phyloP scores from a whole-genome alignment of 192 early-diverging fungal genomes.

The Coemansia javaensis region DNA sequence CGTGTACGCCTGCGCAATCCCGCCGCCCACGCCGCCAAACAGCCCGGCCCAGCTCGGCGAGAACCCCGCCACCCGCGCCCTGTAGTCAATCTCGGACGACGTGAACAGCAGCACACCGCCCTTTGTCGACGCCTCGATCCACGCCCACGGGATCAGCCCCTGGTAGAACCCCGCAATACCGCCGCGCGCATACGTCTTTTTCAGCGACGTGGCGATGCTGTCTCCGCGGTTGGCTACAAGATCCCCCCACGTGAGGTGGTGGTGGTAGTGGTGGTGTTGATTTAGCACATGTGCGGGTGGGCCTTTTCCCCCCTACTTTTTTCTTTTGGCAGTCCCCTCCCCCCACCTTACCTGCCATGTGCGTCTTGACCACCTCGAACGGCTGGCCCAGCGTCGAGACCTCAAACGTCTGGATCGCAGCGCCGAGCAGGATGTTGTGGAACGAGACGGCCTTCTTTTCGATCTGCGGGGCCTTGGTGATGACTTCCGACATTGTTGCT shows the following conservation, averaged over 20 bases:
- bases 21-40: constrained; percentile 90
- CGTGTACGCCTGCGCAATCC: constrained; percentile 92
- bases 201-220: constrained; percentile 63
- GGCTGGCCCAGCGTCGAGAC: constrained; percentile 90
- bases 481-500: constrained; percentile 24
- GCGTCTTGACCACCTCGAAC: constrained; percentile 95
- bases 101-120: constrained; percentile 76
- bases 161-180: constrained; percentile 92
- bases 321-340: too few species aligned
- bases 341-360: constrained; percentile 64
- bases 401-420: constrained; percentile 86
- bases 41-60: constrained; percentile 67
- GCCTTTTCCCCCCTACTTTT: too few species aligned
- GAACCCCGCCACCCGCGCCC: constrained; percentile 36
- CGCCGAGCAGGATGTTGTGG: constrained; percentile 82
- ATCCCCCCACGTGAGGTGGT: too few species aligned
- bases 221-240: constrained; percentile 78
- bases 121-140: constrained; percentile 76
- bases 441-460: constrained; percentile 85
- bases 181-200: constrained; percentile 76
- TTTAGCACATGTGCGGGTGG: too few species aligned
- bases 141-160: constrained; percentile 82
- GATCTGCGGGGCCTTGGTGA: constrained; percentile 15
- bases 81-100: constrained; percentile 68
- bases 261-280: too few species aligned